A percentile compares a stretch with the other conserved stretches of the same genome.
These are phyloP conservation scores for Rubia balearica DNA, from an alignment of 305 asterid species.

Conservation along the genomic window DNA sequence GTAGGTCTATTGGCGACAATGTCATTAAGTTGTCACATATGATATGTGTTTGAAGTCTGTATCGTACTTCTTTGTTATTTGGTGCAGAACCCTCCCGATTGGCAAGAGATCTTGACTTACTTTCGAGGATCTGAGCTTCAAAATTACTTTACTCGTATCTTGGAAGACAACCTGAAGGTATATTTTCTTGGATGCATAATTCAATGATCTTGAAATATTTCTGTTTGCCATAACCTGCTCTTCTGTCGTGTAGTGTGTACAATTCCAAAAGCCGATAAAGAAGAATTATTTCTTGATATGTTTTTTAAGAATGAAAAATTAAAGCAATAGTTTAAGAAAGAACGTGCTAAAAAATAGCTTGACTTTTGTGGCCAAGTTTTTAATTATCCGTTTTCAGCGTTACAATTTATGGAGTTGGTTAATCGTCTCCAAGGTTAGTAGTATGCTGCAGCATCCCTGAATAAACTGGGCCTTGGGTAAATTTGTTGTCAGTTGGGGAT, in stretches of 20 bases:
- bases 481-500: too few species aligned
- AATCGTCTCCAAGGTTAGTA: neutral
- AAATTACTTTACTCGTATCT: conserved; percentile 88
- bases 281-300: neutral
- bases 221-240: neutral
- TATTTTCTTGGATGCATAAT: conserved; percentile 10
- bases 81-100: conserved; percentile 93
- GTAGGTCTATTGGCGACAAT: conserved; percentile 1
- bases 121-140: conserved; percentile 96
- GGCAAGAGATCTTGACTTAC: conserved; percentile 95
- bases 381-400: neutral
- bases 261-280: neutral
- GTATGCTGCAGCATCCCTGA: neutral
- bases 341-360: neutral
- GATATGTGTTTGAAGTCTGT: conserved; percentile 14
- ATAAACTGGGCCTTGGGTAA: neutral
- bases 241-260: neutral
- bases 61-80: conserved; percentile 15
- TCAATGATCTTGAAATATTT: neutral
- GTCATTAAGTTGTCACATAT: neutral
- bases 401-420: neutral
- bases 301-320: neutral
- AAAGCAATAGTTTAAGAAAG: neutral
- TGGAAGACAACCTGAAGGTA: conserved; percentile 94
- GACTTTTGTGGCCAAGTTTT: neutral